Evolutionary conservation across 345 rosid species (phyloP).

Genomic region (Turnera subulata): DNA sequence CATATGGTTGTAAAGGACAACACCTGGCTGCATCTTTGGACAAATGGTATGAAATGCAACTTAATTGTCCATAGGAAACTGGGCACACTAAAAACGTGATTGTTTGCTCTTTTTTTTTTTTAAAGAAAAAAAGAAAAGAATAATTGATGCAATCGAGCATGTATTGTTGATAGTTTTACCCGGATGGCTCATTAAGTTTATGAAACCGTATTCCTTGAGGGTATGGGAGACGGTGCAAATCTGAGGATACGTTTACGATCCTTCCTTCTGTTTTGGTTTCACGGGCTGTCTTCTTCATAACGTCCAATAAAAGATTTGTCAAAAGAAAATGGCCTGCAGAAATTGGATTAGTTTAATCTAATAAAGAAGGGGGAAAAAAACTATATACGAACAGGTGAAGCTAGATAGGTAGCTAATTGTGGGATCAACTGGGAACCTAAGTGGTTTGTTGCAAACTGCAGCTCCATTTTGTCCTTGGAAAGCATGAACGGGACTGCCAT

Average conservation of each 20-base stretch:
- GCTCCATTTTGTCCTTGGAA: slow-evolving; percentile 29
- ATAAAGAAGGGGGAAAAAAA: too few relatives aligned
- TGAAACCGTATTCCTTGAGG: slow-evolving; percentile 43
- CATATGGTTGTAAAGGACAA: not conserved
- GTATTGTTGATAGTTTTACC: slow-evolving; percentile 30
- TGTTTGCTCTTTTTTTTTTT: too few relatives aligned
- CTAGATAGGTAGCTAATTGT: too few relatives aligned
- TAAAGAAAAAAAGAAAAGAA: too few relatives aligned
- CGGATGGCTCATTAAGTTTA: slow-evolving; percentile 34
- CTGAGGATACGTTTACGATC: slow-evolving; percentile 42
- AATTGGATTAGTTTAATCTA: too few relatives aligned
- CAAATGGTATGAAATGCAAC: too few relatives aligned
- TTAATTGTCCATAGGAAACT: too few relatives aligned
- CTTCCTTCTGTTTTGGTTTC: slow-evolving; percentile 41
- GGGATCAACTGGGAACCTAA: too few relatives aligned
- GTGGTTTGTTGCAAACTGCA: slow-evolving; percentile 30
- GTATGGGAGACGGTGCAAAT: slow-evolving; percentile 27
- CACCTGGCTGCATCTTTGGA: too few relatives aligned
- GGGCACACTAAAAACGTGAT: too few relatives aligned
- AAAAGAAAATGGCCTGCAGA: slow-evolving; percentile 51
- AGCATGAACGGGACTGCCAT: slow-evolving; percentile 29
- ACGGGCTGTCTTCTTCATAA: slow-evolving; percentile 41
- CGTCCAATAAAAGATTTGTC: slow-evolving; percentile 42
- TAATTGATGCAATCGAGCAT: too few relatives aligned
- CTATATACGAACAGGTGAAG: too few relatives aligned